Percentiles rank a stretch among this genome's conserved stretches.
phyloP scores from a whole-genome alignment of 2,329 filamentous ascomycete genomes.

The Sporothrix pallida region DNA sequence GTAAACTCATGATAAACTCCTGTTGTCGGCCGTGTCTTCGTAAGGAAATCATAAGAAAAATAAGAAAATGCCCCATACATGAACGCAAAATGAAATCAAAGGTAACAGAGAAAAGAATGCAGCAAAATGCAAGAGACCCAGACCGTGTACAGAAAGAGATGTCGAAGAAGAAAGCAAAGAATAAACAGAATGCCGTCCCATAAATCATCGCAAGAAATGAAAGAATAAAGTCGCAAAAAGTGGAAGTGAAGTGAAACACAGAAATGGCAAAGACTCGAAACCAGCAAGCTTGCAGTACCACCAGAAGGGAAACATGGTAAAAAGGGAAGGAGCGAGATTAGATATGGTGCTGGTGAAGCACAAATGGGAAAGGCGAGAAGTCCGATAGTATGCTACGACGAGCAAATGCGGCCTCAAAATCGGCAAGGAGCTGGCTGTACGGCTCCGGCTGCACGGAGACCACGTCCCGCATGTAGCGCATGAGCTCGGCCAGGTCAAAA shows the following conservation, averaged over 20 bases:
- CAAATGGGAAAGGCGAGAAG: not conserved
- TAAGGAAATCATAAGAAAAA: no score
- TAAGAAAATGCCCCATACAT: no score
- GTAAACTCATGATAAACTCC: no score
- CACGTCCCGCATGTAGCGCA: conserved; percentile 3
- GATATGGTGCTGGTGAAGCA: not conserved
- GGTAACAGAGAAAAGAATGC: no score
- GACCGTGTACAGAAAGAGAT: no score
- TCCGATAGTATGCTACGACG: not conserved
- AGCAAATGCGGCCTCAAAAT: not conserved
- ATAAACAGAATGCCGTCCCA: not conserved
- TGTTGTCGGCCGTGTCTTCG: no score
- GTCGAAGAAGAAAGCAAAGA: no score
- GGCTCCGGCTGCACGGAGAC: not conserved
- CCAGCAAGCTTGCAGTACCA: not conserved
- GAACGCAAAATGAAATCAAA: no score
- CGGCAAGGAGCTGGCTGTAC: not conserved
- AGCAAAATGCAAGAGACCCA: no score
- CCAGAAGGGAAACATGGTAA: no score
- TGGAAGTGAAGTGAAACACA: not conserved
- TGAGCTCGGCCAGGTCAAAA: conserved; percentile 1
- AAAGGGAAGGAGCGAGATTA: not conserved
- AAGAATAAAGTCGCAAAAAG: not conserved
- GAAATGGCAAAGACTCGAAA: not conserved
- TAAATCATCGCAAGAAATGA: not conserved